These are phyloP conservation scores for Boletus sp. DNA, from an alignment of 1,284 basidiomycete genomes.

Conservation along the genomic window DNA sequence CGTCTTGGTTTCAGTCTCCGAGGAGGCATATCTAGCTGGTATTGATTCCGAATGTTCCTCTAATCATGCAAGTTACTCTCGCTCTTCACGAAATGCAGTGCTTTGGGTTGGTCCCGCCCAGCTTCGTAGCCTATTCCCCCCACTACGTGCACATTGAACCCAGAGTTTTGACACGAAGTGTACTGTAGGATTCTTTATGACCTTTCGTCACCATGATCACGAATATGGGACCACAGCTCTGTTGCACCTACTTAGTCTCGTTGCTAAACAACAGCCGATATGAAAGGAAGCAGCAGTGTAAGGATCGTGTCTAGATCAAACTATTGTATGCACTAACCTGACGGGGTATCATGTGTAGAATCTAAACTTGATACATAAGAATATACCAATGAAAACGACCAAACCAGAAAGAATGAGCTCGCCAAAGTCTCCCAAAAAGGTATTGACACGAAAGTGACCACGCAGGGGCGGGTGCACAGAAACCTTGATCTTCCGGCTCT, in stretches of 20 bases:
- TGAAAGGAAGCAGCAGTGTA: not conserved
- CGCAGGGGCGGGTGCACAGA: conserved; percentile 51
- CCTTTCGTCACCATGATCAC: too few relatives aligned
- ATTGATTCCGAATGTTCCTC: too few relatives aligned
- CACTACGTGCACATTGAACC: not conserved
- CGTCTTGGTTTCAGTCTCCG: not conserved
- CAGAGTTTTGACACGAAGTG: not conserved
- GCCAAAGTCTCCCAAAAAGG: conserved; percentile 63
- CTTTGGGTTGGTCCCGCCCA: not conserved
- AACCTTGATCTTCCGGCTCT: conserved; percentile 47
- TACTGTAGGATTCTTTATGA: not conserved
- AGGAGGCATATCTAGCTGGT: too few relatives aligned
- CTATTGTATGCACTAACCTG: not conserved
- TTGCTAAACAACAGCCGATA: not conserved
- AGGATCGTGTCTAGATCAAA: not conserved
- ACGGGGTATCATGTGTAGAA: conserved; percentile 24
- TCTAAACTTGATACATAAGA: conserved; percentile 31
- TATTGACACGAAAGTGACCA: conserved; percentile 53
- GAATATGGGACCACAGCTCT: not conserved
- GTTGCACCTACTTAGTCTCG: not conserved
- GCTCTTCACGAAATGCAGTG: not conserved
- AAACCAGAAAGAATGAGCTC: conserved; percentile 35
- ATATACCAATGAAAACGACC: conserved; percentile 35
- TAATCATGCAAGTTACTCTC: too few relatives aligned
- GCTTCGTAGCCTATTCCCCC: not conserved